Base-by-base conservation (phyloP, 2,329 filamentous ascomycete species). In the Sclerotinia spermophila region DNA sequence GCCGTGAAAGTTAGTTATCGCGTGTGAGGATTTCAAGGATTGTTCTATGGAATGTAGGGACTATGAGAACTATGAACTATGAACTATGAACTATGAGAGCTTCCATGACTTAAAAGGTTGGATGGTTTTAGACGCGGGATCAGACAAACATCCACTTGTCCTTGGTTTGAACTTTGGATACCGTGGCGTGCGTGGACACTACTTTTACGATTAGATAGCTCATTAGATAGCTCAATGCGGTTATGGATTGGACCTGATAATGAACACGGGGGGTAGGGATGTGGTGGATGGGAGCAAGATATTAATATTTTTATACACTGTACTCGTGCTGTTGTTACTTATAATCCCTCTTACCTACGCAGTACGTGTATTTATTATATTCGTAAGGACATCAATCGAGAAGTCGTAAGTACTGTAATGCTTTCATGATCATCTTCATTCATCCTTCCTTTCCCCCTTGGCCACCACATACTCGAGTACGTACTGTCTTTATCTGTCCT, bases 11-110 rank as follows among this genome's bases (percentile, higher is more conserved):
- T 67, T 27, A 38, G 64, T 67, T 27, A 24, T 67, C 51, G 65
- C 27, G 65, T 67, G 7, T 40, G 48, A 59, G 40, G 35, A 59
- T 35, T 60, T 59, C 66, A 59, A 60, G 65, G 38, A 38, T 62
- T 33, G 59, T 21, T 62, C 45, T 38, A 60, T 68, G 66, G 66
- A 68, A 68, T 68, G 66, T 68, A 65, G 44, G 44, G 44, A 51
- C 44, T 38, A 51, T 38, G 61, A 38, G 61, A 64, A 64, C 30
- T 64, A 38, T 38, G 33, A 30, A 19, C n/a, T n/a, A n/a, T n/a
- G n/a, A n/a, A 19, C 44, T 45, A 45, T 21, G 15, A 45, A 30
- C 27, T 55, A 33, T 33, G 30, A 55, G n/a, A n/a, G 30, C 30
- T 64, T 48, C 61, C 35, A 53, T n/a, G n/a, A 53, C 48, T 7